phyloP scores from a whole-genome alignment of 176 grass and related monocot species.

The Eragrostis curvula region DNA sequence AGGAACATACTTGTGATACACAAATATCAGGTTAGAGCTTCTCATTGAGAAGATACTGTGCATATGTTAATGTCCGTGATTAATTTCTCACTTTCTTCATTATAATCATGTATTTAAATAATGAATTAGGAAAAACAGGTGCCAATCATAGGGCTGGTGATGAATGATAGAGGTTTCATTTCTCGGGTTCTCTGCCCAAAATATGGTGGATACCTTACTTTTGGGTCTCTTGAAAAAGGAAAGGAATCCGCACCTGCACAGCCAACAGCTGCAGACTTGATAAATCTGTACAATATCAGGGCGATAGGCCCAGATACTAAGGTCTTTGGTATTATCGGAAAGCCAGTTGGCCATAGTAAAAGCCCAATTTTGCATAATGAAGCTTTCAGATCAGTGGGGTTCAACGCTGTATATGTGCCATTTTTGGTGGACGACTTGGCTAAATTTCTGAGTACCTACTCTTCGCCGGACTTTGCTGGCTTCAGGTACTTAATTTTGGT shows the following conservation, averaged over 20 bases:
- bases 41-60: conserved; percentile 18
- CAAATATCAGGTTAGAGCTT: background rate
- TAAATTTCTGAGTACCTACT: conserved; percentile 83
- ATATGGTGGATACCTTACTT: conserved; percentile 95
- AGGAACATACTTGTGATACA: conserved; percentile 1
- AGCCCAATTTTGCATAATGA: conserved; percentile 93
- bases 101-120: conserved; percentile 57
- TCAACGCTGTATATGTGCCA: conserved; percentile 89
- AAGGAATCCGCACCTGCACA: conserved; percentile 76
- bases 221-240: conserved; percentile 74
- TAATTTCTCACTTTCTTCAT: conserved; percentile 21
- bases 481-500: conserved; percentile 74
- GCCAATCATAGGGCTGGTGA: conserved; percentile 93
- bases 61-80: conserved; percentile 28
- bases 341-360: conserved; percentile 94
- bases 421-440: conserved; percentile 94
- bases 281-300: conserved; percentile 84
- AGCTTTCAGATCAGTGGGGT: conserved; percentile 82
- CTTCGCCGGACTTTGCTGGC: conserved; percentile 89
- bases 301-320: conserved; percentile 75
- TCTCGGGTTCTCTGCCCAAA: conserved; percentile 91
- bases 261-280: conserved; percentile 73
- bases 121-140: conserved; percentile 90
- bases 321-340: conserved; percentile 88
- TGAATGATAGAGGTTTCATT: conserved; percentile 91